Base-by-base conservation (phyloP, 1,284 basidiomycete genomes). In the Xerocomus minutiporus region DNA sequence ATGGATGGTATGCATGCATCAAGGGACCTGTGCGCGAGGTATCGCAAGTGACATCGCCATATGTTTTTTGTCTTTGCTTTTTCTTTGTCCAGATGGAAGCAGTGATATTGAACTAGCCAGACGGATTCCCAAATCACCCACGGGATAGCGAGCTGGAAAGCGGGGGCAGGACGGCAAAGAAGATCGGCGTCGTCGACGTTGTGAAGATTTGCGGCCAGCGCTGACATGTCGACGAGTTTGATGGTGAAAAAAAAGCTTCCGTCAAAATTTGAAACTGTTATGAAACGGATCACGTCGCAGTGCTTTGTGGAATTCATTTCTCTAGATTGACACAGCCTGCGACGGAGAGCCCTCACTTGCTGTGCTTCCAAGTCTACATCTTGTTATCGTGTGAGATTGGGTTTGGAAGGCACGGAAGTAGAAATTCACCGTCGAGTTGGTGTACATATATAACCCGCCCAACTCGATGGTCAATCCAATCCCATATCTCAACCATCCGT, bases 361-460 rank as follows among this genome's bases (percentile, higher is more conserved):
- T 38, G 36, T 38, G 36, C 17, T 20, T 20, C 20, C 20, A 36
- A 36, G 8, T 17, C 35, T 8, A 2, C n/a, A 6, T 34, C n/a
- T 17, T n/a, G 35, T 8, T 13, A 13, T 36, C 34, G 12, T 5
- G 36, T 38, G 17, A 8, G 17, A n/a, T 13, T 38, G 36, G 36
- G 15, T 38, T 17, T 35, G 15, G 34, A 15, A 1, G 12, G 13
- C 13, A 35, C 36, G 8, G n/a, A 38, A 38, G 36, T 20, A 9
- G 17, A 9, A 38, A 35, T n/a, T 4, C 36, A n/a, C 36, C n/a
- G 35, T 4, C 35, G n/a, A 17, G 15, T 8, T 9, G 39, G 13
- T 41, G 11, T n/a, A n/a, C n/a, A n/a, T 55, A 63, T 64, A 67
- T 61, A 67, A 59, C 8, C 46, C 13, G 9, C 25, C 34, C 1